A percentile compares a stretch with the other conserved stretches of the same genome.
These are phyloP conservation scores for Solanum arcanum DNA, from an alignment of 257 asterid genomes.

Conservation along the genomic window DNA sequence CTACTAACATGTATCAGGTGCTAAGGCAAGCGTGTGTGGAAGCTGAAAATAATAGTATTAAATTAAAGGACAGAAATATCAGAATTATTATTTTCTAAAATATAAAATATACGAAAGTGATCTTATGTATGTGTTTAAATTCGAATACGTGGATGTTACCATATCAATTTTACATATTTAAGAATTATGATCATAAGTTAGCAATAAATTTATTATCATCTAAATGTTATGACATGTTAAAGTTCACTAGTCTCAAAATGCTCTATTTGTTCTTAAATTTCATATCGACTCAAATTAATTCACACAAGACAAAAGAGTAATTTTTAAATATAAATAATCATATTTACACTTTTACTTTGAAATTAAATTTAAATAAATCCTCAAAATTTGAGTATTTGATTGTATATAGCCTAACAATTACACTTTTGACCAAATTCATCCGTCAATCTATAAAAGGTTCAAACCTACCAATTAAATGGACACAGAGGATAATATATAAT, in stretches of 20 bases:
- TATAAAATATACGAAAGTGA: not conserved
- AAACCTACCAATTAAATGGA: not conserved
- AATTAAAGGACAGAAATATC: not conserved
- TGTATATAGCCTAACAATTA: not conserved
- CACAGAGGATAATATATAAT: not conserved
- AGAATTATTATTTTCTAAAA: not conserved
- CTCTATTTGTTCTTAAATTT: too few species aligned
- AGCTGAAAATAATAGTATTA: not conserved
- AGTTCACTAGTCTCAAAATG: not conserved
- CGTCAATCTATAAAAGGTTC: not conserved
- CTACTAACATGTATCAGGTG: slow-evolving; percentile 53
- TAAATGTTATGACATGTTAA: not conserved
- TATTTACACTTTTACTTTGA: not conserved
- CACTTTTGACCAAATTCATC: not conserved
- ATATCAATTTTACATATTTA: not conserved
- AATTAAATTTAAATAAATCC: not conserved
- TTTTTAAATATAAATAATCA: not conserved
- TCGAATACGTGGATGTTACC: not conserved
- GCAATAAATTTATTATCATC: too few species aligned
- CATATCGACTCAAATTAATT: too few species aligned
- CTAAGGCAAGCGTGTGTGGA: not conserved
- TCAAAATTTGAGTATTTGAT: not conserved
- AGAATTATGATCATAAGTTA: not conserved
- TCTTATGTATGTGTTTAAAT: not conserved
- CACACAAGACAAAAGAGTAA: not conserved